Base-by-base conservation (phyloP, 164 flowering plant species). In the Vitis rotundifolia region DNA sequence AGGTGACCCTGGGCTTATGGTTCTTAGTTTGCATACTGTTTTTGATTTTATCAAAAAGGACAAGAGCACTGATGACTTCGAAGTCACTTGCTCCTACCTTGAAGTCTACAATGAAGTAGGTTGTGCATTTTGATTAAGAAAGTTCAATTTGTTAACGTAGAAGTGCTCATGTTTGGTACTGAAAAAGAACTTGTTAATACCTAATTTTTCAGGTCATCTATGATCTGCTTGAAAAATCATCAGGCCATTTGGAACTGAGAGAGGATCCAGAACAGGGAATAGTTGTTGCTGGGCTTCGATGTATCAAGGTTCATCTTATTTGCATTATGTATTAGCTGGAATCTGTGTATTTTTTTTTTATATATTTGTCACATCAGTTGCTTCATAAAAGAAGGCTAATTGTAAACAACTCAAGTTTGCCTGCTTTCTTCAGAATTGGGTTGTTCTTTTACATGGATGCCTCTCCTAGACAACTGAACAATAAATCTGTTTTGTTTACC, bases 31-130 rank as follows among this genome's bases (percentile, higher is more conserved):
- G 78, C 85, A 86, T 57, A 86, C 92, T 15, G 84, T 93, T 49
- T 93, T 93, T 76, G 91, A 90, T 74, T 88, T 86, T 12, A 91
- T 93, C 15, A 79, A 82, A 73, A 73, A 75, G 73, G 89, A 87
- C 68, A 76, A 67, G 29, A 83, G 84, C 76, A 87, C 91, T 28
- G 88, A 89, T 77, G 85, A 80, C 51, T 88, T 93, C 76, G 92
- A 93, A 83, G 95, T 93, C 71, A 76, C 86, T 58, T 93, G 97
- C 74, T 93, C 98, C 56, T 93, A 91, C 84, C 91, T 93, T 71
- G 98, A 93, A 86, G 98, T 93, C 77, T 91, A 93, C 80, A 93
- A 93, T 84, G 98, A 93, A 81, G 98, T 91, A 80, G 51, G 85
- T 13, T 61, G 14, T 73, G 61, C 60, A 53, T 73, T 68, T 68